phyloP scores from a whole-genome alignment of 352 stramenopile genomes.

The Thalassiosira ordinaria region DNA sequence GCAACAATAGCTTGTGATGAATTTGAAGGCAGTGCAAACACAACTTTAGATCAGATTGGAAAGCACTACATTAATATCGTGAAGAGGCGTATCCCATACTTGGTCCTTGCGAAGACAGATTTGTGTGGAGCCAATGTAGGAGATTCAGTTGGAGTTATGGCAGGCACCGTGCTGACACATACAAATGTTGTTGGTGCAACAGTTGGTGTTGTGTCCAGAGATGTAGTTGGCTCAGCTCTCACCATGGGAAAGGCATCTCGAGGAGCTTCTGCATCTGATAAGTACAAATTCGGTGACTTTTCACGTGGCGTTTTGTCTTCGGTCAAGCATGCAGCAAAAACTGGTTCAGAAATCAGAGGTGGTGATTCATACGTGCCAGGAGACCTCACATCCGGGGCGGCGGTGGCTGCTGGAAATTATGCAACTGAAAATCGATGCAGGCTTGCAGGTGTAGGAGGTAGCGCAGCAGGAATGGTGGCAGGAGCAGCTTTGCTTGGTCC shows the following conservation, averaged over 20 bases:
- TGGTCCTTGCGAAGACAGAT: constrained; percentile 1
- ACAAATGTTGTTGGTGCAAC: constrained; percentile 11
- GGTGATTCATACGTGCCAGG: constrained; percentile 28
- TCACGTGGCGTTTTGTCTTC: constrained; percentile 3
- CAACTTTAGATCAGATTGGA: not conserved
- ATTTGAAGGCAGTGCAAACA: not conserved
- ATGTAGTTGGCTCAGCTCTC: constrained; percentile 16
- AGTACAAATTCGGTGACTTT: constrained; percentile 41
- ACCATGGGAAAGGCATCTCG: constrained; percentile 24
- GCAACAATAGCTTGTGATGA: constrained; percentile 25
- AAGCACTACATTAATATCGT: constrained; percentile 21
- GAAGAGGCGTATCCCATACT: constrained; percentile 8
- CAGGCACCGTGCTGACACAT: not conserved
- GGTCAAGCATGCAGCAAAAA: not conserved
- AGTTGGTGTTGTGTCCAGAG: constrained; percentile 12
- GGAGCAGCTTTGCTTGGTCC: constrained; percentile 34
- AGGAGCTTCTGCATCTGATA: constrained; percentile 18
- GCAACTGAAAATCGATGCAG: constrained; percentile 25
- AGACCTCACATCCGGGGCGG: constrained; percentile 28
- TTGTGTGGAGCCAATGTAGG: not conserved
- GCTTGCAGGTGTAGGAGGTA: constrained; percentile 31
- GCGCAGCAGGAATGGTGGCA: constrained; percentile 22
- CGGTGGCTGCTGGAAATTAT: constrained; percentile 25
- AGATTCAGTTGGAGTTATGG: not conserved
- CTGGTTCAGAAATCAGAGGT: constrained; percentile 1